Evolutionary conservation across 139 green algal species (phyloP), one percentile per base, ranked within the genome.

Genomic region (Auxenochlorella protothecoides): DNA sequence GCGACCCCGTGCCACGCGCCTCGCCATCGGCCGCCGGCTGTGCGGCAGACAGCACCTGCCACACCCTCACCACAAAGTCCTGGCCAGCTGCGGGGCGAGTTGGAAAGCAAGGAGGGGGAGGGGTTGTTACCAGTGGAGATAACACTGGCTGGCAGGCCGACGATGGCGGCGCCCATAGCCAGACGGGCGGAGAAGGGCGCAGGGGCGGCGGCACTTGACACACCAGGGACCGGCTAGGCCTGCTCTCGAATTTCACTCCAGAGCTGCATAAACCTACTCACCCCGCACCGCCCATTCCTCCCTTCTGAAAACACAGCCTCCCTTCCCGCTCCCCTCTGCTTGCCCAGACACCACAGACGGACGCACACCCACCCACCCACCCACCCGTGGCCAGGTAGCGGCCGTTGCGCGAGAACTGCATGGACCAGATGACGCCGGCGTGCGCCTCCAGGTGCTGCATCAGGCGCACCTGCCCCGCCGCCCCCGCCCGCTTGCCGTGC

Each of bases 31-130:
- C 67, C 63, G 68, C 13, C 69, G 52, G 74, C 68, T 75, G 68
- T 14, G n/a, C 56, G 53, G 5, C n/a, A 4, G 67, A 53, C 3
- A 72, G 54, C 14, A 91, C 83, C 74, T 90, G 79, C 89, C 90
- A 95, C 63, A 95, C 75, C 1, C 81, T 55, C 52, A 96, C 77
- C 3, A 92, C 68, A 7, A 75, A 75, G 72, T 98, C 93, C 70
- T 97, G 91, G 3, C 93, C 93, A 4, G 81, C 92, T 55, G 73
- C 72, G 60, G 72, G 0, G 53, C 9, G 27, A 44, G 27, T 44
- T 44, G 27, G 27, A 44, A 51, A n/a, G 53, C 10, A 6, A 5
- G 14, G 52, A 61, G 12, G 66, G 7, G 8, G 11, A 44, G 44
- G 51, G 13, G 27, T 7, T 6, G 5, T 44, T 3, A n/a, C 27